Percentiles rank a stretch among this genome's conserved stretches.
phyloP scores from a whole-genome alignment of 176 grass and related monocot species.

The Raddia guianensis region DNA sequence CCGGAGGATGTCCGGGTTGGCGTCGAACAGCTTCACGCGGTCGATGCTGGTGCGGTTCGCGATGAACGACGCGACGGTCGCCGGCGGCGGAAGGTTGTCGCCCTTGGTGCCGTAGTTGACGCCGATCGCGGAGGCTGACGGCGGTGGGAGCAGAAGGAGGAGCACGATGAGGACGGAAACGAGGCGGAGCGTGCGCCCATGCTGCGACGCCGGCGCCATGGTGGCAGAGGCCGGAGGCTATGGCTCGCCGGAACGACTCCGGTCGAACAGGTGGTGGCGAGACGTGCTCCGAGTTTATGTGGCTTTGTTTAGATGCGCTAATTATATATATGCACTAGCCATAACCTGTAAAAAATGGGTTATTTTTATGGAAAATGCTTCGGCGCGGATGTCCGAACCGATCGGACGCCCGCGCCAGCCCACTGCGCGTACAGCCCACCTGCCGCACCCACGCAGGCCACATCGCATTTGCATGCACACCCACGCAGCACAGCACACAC shows the following conservation, averaged over 20 bases:
- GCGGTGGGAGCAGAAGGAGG: constrained; percentile 13
- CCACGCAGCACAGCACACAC: too few species aligned
- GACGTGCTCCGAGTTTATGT: background rate
- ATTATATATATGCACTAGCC: constrained; percentile 14
- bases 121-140: constrained; percentile 52
- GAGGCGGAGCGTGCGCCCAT: background rate
- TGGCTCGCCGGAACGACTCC: background rate
- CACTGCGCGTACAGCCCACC: too few species aligned
- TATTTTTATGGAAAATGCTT: too few species aligned
- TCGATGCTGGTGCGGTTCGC: constrained; percentile 62
- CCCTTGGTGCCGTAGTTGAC: constrained; percentile 88
- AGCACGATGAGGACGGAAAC: constrained; percentile 16
- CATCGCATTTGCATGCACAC: too few species aligned
- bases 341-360: background rate
- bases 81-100: constrained; percentile 69
- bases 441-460: too few species aligned
- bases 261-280: constrained; percentile 22
- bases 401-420: too few species aligned
- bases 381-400: too few species aligned
- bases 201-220: constrained; percentile 45
- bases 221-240: background rate
- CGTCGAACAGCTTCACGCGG: constrained; percentile 90
- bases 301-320: constrained; percentile 1
- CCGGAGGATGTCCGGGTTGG: constrained; percentile 64
- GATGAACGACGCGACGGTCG: constrained; percentile 61